These are phyloP conservation scores for Penicillium tannophilum DNA, from an alignment of 495 filamentous ascomycete genomes.

Conservation along the genomic window DNA sequence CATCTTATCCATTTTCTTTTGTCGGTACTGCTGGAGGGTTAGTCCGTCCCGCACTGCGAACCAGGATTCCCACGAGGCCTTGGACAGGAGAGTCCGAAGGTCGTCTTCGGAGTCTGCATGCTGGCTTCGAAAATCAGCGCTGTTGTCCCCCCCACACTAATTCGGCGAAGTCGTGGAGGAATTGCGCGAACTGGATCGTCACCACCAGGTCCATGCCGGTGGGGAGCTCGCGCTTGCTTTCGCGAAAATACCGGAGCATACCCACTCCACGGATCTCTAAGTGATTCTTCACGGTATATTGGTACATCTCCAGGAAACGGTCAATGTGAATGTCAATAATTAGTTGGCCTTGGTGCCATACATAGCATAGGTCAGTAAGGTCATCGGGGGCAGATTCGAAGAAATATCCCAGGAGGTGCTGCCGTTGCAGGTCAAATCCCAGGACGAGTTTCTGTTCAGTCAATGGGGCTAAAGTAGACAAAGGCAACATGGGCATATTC, in stretches of 20 bases:
- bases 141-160: constrained; percentile 21
- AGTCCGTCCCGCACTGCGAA: constrained; percentile 24
- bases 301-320: constrained; percentile 19
- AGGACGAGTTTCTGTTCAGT: constrained; percentile 30
- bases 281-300: constrained; percentile 10
- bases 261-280: constrained; percentile 13
- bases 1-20: constrained; percentile 3
- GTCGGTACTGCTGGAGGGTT: constrained; percentile 17
- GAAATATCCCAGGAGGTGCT: constrained; percentile 31
- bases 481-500: constrained; percentile 29
- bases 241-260: constrained; percentile 17
- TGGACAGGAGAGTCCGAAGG: constrained; percentile 30
- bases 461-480: not conserved
- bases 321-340: constrained; percentile 17
- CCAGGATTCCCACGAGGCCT: constrained; percentile 37
- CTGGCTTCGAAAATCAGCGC: constrained; percentile 12
- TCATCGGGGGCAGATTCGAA: constrained; percentile 29
- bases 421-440: constrained; percentile 29
- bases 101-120: constrained; percentile 24
- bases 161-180: constrained; percentile 36
- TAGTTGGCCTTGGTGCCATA: constrained; percentile 32
- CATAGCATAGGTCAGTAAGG: constrained; percentile 27
- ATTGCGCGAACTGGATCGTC: constrained; percentile 37
- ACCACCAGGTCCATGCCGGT: constrained; percentile 41
- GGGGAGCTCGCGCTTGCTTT: constrained; percentile 11